A percentile compares a stretch with the other conserved stretches of the same genome.
phyloP scores from a whole-genome alignment of 2,329 filamentous ascomycete species.

The Fusarium acutatum region DNA sequence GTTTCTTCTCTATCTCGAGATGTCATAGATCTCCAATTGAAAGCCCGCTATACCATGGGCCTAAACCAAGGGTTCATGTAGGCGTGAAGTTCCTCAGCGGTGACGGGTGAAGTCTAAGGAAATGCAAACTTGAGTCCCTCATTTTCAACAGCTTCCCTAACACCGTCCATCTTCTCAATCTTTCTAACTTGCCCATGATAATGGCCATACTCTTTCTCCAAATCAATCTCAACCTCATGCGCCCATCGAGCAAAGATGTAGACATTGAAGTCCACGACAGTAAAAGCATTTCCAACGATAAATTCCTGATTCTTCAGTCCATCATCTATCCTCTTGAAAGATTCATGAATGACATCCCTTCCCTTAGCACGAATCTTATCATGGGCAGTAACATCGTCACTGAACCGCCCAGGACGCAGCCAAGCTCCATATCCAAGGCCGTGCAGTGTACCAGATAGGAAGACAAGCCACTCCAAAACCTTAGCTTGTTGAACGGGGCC shows the following conservation, averaged over 20 bases:
- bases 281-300: slow-evolving; percentile 15
- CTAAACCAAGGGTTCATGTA: accelerated
- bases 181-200: background rate
- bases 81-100: background rate
- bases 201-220: slow-evolving; percentile 8
- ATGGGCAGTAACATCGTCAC: slow-evolving; percentile 14
- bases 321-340: slow-evolving; percentile 7
- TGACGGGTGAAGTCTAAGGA: background rate
- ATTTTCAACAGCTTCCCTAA: background rate
- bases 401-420: slow-evolving; percentile 41
- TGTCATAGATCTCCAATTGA: too few species aligned
- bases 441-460: slow-evolving; percentile 46
- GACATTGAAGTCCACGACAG: slow-evolving; percentile 29
- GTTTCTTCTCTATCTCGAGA: accelerated
- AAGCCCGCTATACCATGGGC: too few species aligned
- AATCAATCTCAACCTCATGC: background rate
- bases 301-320: background rate
- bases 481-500: slow-evolving; percentile 33
- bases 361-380: slow-evolving; percentile 9
- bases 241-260: slow-evolving; percentile 37
- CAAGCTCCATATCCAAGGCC: slow-evolving; percentile 39
- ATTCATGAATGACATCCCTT: background rate
- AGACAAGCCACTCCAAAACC: slow-evolving; percentile 45
- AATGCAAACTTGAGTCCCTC: slow-evolving; percentile 6
- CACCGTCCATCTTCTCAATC: slow-evolving; percentile 7